Evolutionary conservation across 129 eudicot species (phyloP).

Genomic region (Saposhnikovia divaricata): DNA sequence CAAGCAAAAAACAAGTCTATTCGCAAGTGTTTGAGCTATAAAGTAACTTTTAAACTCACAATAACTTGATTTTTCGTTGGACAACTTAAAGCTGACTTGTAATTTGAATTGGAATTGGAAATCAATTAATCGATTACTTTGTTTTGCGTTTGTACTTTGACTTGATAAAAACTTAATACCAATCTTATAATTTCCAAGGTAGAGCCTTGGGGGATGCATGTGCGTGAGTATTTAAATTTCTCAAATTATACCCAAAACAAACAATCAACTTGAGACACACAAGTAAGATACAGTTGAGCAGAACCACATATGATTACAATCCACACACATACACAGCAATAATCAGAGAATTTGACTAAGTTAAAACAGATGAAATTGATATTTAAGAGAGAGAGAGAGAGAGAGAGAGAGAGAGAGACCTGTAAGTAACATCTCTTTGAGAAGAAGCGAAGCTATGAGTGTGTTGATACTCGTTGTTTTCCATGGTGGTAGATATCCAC

Average conservation of each 20-base stretch:
- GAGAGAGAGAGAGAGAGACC: conserved; percentile 2
- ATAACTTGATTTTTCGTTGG: too few species aligned
- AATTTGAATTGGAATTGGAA: too few species aligned
- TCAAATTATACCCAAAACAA: background rate
- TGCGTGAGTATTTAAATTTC: too few species aligned
- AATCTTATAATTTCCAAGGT: too few species aligned
- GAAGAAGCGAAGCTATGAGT: conserved; percentile 1
- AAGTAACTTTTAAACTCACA: background rate
- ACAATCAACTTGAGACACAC: background rate
- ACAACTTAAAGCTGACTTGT: background rate
- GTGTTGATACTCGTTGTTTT: background rate
- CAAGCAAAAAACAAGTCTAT: background rate
- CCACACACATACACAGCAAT: background rate
- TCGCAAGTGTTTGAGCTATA: background rate
- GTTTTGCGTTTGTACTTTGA: too few species aligned
- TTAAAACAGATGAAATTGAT: background rate
- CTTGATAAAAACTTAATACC: too few species aligned
- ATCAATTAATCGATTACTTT: too few species aligned
- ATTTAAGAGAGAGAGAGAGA: too few species aligned
- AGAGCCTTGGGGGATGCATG: too few species aligned
- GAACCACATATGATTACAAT: background rate
- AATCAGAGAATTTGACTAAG: background rate
- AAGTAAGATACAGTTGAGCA: background rate
- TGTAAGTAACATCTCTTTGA: background rate
- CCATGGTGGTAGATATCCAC: background rate